phyloP scores from a whole-genome alignment of 177 flowering plant species.

The Tripterygium wilfordii region DNA sequence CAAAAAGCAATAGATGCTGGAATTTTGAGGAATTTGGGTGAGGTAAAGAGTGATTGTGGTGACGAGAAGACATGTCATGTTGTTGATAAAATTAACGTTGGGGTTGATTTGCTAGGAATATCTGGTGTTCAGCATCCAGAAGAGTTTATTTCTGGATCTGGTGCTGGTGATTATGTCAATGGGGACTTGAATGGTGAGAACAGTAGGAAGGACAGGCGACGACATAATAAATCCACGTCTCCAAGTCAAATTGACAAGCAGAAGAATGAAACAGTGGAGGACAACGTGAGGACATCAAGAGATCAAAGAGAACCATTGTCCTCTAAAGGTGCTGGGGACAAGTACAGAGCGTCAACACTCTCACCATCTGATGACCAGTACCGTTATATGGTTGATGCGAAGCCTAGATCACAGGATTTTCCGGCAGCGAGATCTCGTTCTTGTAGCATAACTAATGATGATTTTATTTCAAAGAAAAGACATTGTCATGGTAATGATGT shows the following conservation, averaged over 20 bases:
- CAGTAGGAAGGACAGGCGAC: constrained; percentile 3
- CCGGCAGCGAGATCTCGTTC: constrained; percentile 37
- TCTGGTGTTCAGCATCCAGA: constrained; percentile 2
- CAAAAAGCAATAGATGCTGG: not conserved
- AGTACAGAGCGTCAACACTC: constrained; percentile 6
- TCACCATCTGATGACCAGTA: constrained; percentile 25
- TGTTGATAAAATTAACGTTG: constrained; percentile 4
- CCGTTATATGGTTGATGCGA: constrained; percentile 16
- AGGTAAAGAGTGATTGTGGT: not conserved
- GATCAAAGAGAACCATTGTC: constrained; percentile 20
- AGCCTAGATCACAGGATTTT: constrained; percentile 37
- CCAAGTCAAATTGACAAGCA: constrained; percentile 16
- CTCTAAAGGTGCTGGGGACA: constrained; percentile 26
- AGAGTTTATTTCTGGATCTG: not conserved
- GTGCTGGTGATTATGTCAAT: constrained; percentile 13
- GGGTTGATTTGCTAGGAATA: constrained; percentile 3
- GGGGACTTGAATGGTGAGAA: constrained; percentile 18
- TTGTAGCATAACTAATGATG: constrained; percentile 26
- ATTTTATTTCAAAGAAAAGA: constrained; percentile 7
- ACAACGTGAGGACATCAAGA: constrained; percentile 14
- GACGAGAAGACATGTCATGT: constrained; percentile 1
- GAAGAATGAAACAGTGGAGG: constrained; percentile 8
- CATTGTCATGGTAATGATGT: constrained; percentile 12
- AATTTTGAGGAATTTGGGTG: constrained; percentile 6
- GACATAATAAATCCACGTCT: constrained; percentile 10